Base-by-base conservation (phyloP, 768 basidiomycete species). In the Boletus edulis region DNA sequence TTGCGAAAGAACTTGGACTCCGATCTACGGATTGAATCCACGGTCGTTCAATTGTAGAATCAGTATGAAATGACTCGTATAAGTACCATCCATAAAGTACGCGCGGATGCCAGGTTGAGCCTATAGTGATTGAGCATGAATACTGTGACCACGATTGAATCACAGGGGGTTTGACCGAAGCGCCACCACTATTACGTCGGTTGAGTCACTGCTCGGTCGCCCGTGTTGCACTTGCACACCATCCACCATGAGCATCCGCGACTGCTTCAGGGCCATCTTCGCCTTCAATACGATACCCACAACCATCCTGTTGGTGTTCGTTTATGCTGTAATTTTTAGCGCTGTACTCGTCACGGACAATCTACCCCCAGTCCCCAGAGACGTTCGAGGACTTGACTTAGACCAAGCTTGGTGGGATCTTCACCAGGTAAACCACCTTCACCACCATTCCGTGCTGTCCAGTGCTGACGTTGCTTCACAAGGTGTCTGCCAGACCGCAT, bases 401-500 rank as follows among this genome's bases (percentile, higher is more conserved):
- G 69, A 78, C 40, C 73, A 77, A 48, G 86, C 87, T 5, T 85
- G 80, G 66, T 70, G 70, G 46, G 86, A 89, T 55, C 70, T 90
- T 40, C 79, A 84, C 50, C 61, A 67, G 58, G 85, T 83, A 67
- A 54, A 75, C 58, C 34, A 17, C 39, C 37, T 11, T 41, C n/a
- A 42, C 49, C 20, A 45, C 20, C 3, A 13, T 32, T 22, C 10
- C 39, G 13, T 29, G 22, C 31, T 13, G 32, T 45, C 44, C 15
- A n/a, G 24, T 5, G 37, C 47, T 52, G 31, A 58, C 34, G 18
- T 42, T 32, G 13, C 29, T 44, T 32, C 18, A 10, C 46, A 55
- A 81, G 85, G 84, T 93, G 56, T 78, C 91, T 6, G 72, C 78
- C 7, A 78, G 78, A 27, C 91, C 91, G 1, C 91, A 89, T 68